Percentiles rank a stretch among this genome's conserved stretches.
These are phyloP conservation scores for Thalia dealbata DNA, from an alignment of 176 grass and related monocot genomes.

Conservation along the genomic window DNA sequence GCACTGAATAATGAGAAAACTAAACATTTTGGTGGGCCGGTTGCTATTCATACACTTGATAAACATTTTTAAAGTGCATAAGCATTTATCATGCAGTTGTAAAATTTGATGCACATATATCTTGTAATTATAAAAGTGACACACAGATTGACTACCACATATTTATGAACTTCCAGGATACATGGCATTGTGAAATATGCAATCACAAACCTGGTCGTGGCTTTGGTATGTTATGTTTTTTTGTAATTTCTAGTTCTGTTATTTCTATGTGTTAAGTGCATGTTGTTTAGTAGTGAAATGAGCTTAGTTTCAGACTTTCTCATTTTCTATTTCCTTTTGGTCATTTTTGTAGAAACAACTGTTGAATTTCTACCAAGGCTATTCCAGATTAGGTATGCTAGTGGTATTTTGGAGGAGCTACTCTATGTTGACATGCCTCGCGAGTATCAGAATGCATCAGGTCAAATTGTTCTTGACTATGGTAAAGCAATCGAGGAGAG, in stretches of 20 bases:
- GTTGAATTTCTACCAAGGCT: conserved; percentile 83
- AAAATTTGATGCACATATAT: too few species aligned
- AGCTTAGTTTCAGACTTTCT: not conserved
- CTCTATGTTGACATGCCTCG: conserved; percentile 89
- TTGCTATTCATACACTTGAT: not conserved
- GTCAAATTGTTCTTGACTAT: conserved; percentile 93
- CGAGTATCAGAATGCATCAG: conserved; percentile 70
- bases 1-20: not conserved
- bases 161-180: conserved; percentile 37
- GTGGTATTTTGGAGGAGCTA: conserved; percentile 83
- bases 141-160: not conserved
- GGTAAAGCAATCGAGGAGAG: conserved; percentile 87
- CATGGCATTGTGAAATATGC: conserved; percentile 98
- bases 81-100: too few species aligned
- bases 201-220: conserved; percentile 78
- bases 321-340: not conserved
- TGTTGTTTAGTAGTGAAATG: not conserved
- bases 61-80: not conserved
- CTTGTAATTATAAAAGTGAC: too few species aligned
- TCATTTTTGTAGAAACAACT: conserved; percentile 58
- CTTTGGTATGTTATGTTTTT: conserved; percentile 55
- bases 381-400: conserved; percentile 91
- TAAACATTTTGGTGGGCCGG: not conserved
- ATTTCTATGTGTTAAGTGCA: not conserved
- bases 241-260: not conserved